Base-by-base conservation (phyloP, 441 rosid species). In the Erodium chrysanthum region DNA sequence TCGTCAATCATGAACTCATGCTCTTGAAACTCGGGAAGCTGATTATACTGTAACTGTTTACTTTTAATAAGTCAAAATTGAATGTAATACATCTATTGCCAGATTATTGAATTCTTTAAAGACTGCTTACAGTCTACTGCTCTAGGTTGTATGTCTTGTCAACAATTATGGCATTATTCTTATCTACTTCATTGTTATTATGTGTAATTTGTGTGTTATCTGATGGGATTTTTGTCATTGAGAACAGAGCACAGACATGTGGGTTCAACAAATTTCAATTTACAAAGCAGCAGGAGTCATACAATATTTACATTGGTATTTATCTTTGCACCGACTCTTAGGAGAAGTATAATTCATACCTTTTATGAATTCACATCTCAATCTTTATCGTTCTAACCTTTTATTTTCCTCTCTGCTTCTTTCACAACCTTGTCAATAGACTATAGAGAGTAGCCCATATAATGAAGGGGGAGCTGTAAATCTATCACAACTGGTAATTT, bases 241-340 rank as follows among this genome's bases (percentile, higher is more conserved):
- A 33, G 67, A 61, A 74, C 88, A 92, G 98, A 95, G 79, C 99
- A 95, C 80, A 86, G 99, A 52, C 99, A 95, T 73, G 96, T 95
- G 79, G 98, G 99, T 52, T 92, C 99, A 52, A 95, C 98, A 66
- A 95, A 85, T 74, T 95, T 92, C 80, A 95, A 95, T 84, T 73
- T 95, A 75, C 96, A 83, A 59, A 95, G 99, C 90, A 95, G 99
- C 87, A 81, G 99, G 79, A 92, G 50, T 44, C 50, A 44, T 44
- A 44, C 50, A 11, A 44, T 44, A 75, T 95, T 95, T 78, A 95
- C 98, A 27, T 82, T 95, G 95, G 99, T 95, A 84, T 56, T 35
- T 35, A 12, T 21, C 11, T 56, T 21, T 20, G 61, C 60, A 54
- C 25, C 20, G 60, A 54, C 60, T 54, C 59, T 7, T 52, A 54